phyloP scores from a whole-genome alignment of 345 rosid species.

The Brassica incana region DNA sequence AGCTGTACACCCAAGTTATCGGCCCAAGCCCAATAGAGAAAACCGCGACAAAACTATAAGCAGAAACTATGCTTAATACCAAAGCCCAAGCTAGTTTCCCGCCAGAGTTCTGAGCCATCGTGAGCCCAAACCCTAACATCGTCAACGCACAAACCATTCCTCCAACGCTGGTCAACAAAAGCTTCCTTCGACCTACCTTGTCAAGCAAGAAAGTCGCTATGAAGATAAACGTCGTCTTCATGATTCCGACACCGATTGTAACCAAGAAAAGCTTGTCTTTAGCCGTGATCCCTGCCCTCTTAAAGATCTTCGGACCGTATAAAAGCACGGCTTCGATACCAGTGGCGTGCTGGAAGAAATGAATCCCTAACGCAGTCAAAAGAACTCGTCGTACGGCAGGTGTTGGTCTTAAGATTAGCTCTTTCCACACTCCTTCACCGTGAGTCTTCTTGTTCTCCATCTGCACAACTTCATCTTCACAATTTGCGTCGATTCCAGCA shows the following conservation, averaged over 20 bases:
- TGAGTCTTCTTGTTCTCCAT: conserved; percentile 31
- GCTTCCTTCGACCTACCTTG: conserved; percentile 65
- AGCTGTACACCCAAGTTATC: conserved; percentile 86
- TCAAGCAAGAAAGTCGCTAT: conserved; percentile 62
- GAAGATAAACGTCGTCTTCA: conserved; percentile 55
- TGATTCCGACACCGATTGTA: conserved; percentile 79
- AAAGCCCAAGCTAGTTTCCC: conserved; percentile 66
- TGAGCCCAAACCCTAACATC: conserved; percentile 59
- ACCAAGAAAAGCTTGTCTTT: conserved; percentile 69
- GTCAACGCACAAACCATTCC: conserved; percentile 58
- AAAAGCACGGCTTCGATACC: conserved; percentile 77
- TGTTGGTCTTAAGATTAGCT: conserved; percentile 55
- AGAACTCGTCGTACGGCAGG: conserved; percentile 67
- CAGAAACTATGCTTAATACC: conserved; percentile 45
- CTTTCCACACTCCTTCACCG: conserved; percentile 81
- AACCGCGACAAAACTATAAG: conserved; percentile 64
- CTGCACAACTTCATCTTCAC: conserved; percentile 41
- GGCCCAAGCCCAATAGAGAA: conserved; percentile 74
- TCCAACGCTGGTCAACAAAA: conserved; percentile 55
- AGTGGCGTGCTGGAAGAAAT: conserved; percentile 79
- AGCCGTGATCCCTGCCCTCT: conserved; percentile 54
- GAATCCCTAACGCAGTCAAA: conserved; percentile 72
- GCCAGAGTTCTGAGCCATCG: conserved; percentile 41
- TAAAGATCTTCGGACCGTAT: conserved; percentile 76
- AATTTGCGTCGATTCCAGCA: conserved; percentile 59